phyloP scores from a whole-genome alignment of 768 basidiomycete species.

The Favolaschia claudopus region DNA sequence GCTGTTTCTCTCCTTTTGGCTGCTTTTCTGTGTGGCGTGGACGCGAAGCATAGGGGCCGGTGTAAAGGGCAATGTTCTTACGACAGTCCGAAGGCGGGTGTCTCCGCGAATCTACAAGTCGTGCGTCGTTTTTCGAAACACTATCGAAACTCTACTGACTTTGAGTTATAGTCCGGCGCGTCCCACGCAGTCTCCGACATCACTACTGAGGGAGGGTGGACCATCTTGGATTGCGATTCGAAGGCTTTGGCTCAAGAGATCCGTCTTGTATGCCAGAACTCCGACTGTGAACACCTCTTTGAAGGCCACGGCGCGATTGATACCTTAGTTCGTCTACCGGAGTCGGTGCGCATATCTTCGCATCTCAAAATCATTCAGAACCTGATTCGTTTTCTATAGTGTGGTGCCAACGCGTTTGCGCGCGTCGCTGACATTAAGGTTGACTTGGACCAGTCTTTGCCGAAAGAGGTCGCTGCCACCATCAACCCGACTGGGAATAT shows the following conservation, averaged over 20 bases:
- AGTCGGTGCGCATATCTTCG: background rate
- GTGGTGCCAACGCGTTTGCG: slow-evolving; percentile 11
- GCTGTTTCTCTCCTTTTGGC: slow-evolving; percentile 1
- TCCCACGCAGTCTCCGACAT: slow-evolving; percentile 24
- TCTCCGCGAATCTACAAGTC: slow-evolving; percentile 11
- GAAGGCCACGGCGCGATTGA: background rate
- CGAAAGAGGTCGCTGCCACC: background rate
- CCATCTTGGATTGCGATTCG: slow-evolving; percentile 6
- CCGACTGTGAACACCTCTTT: background rate
- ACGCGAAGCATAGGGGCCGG: background rate
- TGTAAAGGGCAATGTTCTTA: slow-evolving; percentile 25
- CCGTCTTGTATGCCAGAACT: background rate
- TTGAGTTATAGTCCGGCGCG: background rate
- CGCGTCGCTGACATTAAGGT: slow-evolving; percentile 13
- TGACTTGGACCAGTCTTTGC: slow-evolving; percentile 7
- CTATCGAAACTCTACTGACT: background rate
- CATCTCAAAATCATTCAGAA: background rate
- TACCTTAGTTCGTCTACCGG: background rate
- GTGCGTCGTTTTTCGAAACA: background rate
- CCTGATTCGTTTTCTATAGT: background rate
- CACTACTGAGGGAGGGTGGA: slow-evolving; percentile 25
- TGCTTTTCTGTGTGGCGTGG: background rate
- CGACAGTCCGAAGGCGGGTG: slow-evolving; percentile 1
- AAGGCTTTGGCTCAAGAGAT: background rate
- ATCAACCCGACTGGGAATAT: slow-evolving; percentile 1